Evolutionary conservation across 2,329 filamentous ascomycete genomes (phyloP), one percentile per base, ranked within the genome.

Genomic region (Sclerotiophoma versabilis): DNA sequence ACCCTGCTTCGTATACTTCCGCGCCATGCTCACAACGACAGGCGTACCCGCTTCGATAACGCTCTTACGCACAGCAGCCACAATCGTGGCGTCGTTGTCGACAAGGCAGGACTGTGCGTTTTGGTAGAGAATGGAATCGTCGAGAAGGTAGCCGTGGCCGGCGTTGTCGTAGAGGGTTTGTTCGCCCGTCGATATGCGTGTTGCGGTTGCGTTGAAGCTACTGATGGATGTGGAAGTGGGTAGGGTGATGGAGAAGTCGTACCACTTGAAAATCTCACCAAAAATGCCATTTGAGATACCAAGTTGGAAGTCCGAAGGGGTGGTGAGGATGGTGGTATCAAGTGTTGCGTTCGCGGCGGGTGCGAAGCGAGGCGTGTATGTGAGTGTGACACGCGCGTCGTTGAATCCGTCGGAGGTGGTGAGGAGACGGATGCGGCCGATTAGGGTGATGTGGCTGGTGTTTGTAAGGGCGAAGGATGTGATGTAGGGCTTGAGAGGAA

Each of bases 401-500:
- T 44, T 10, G 26, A 33, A 48, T n/a, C 12, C 30, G 2, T 48
- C 50, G 2, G 6, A 15, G 9, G 56, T 48, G 19, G 47, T 56
- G 6, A 56, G 58, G n/a, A 67, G 58, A 9, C 64, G 63, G 12
- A 67, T 49, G 10, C 52, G 54, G 32, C 59, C 61, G 22, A 49
- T 47, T 15, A 67, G 52, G 2, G 59, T 57, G 30, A 67, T 50
- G 14, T 26, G 42, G 20, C 10, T 63, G 56, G 26, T 59, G 23
- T 47, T 49, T 19, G 19, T 60, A 15, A 54, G 43, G n/a, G 50
- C 29, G 26, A 54, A 59, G 4, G 54, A 43, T 2, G 23, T 39
- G n/a, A 65, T 61, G 17, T 62, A 67, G 17, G 64, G 64, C 9
- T 59, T 62, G 38, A 65, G 37, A 0, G 59, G 56, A 5, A 50